phyloP scores from a whole-genome alignment of 1,139 yeast species.

The Scheffersomyces titani region DNA sequence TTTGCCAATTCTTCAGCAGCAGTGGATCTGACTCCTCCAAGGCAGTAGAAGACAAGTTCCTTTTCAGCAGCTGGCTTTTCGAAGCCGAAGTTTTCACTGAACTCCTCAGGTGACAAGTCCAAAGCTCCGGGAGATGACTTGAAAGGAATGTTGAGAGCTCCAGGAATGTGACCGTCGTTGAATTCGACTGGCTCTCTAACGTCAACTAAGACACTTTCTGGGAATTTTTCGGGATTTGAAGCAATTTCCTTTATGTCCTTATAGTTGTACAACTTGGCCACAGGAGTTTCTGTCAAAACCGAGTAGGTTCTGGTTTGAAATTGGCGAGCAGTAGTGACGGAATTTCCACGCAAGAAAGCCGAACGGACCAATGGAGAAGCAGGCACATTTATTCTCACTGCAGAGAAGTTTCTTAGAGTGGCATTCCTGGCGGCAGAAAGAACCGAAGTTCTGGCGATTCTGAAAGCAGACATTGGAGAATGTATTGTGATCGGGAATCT shows the following conservation, averaged over 20 bases:
- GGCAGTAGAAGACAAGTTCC: conserved; percentile 86
- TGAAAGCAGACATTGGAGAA: not conserved
- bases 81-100: conserved; percentile 78
- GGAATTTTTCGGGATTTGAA: conserved; percentile 33
- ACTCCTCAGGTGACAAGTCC: conserved; percentile 75
- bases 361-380: not conserved
- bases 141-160: conserved; percentile 84
- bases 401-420: not conserved
- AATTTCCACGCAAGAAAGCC: not conserved
- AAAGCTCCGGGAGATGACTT: conserved; percentile 95
- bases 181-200: conserved; percentile 91
- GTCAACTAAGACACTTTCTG: conserved; percentile 65
- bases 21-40: conserved; percentile 88
- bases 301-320: conserved; percentile 11
- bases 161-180: conserved; percentile 72
- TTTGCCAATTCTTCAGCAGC: conserved; percentile 91
- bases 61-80: conserved; percentile 73
- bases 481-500: not conserved
- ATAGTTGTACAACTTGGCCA: conserved; percentile 57
- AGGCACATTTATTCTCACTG: not conserved
- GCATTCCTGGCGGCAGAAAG: not conserved
- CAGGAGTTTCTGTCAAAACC: conserved; percentile 23
- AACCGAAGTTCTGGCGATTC: not conserved
- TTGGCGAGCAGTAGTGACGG: not conserved
- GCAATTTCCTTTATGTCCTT: conserved; percentile 55